Percentiles rank a stretch among this genome's conserved stretches.
These are phyloP conservation scores for Fusarium sp. DNA, from an alignment of 2,329 filamentous ascomycete genomes.

Conservation along the genomic window DNA sequence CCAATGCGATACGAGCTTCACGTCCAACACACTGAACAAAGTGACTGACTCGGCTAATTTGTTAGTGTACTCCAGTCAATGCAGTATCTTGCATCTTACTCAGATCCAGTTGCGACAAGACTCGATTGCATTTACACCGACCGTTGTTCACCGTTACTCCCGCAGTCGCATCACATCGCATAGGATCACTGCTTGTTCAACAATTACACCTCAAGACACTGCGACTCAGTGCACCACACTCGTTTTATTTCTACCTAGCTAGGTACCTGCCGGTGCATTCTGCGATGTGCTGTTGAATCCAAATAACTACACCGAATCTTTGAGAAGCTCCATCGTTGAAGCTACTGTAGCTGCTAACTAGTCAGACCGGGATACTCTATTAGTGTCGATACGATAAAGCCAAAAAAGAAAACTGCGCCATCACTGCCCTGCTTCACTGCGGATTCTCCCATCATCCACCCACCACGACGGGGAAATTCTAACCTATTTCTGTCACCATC, in stretches of 20 bases:
- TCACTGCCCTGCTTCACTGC: constrained; percentile 23
- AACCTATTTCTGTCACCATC: constrained; percentile 14
- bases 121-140: constrained; percentile 13
- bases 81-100: constrained; percentile 12
- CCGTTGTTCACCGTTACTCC: constrained; percentile 19
- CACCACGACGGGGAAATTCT: constrained; percentile 4
- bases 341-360: constrained; percentile 6
- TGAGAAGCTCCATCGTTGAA: constrained; percentile 9
- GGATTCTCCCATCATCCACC: constrained; percentile 22
- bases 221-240: not conserved
- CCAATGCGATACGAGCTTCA: not conserved
- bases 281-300: not conserved
- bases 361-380: constrained; percentile 3
- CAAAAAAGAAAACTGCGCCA: constrained; percentile 19
- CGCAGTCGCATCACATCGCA: constrained; percentile 5
- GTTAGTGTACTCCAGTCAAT: not conserved
- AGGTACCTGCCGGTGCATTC: not conserved
- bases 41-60: constrained; percentile 13
- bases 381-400: constrained; percentile 7
- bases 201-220: not conserved
- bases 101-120: constrained; percentile 12
- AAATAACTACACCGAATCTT: constrained; percentile 18
- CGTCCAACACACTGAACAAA: not conserved
- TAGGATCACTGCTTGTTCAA: not conserved
- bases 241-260: not conserved